These are phyloP conservation scores for Sporothrix brasiliensis DNA, from an alignment of 2,329 filamentous ascomycete species.

Conservation along the genomic window DNA sequence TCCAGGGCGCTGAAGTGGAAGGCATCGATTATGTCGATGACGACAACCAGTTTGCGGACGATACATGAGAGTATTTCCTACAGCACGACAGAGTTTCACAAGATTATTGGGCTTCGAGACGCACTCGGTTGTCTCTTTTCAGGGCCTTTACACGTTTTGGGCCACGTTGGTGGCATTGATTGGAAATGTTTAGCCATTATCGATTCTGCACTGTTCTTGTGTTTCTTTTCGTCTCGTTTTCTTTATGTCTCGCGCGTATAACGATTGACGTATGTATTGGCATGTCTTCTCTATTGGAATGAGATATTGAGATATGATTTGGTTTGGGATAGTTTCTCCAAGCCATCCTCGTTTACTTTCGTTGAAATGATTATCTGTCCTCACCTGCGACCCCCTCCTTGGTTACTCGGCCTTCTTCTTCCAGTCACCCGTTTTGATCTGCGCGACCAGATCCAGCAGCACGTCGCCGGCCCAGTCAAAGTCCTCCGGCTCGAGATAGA, in stretches of 20 bases:
- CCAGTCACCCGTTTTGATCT: constrained; percentile 35
- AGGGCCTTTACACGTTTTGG: background rate
- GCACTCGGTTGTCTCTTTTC: background rate
- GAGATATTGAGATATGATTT: background rate
- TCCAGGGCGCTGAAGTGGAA: constrained; percentile 20
- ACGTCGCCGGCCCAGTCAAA: constrained; percentile 63
- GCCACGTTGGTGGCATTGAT: background rate
- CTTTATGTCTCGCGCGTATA: background rate
- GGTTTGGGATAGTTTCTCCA: background rate
- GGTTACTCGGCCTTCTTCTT: constrained; percentile 12
- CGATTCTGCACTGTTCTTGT: background rate
- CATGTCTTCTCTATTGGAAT: background rate
- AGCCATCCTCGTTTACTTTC: background rate
- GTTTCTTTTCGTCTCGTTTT: background rate
- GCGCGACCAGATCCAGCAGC: constrained; percentile 45
- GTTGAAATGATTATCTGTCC: background rate
- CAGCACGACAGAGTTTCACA: constrained; percentile 23
- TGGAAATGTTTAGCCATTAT: background rate
- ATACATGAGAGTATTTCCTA: constrained; percentile 9
- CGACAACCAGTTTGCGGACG: constrained; percentile 25
- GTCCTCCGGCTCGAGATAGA: constrained; percentile 67
- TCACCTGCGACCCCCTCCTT: background rate
- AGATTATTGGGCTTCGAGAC: background rate
- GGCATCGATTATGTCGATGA: constrained; percentile 12
- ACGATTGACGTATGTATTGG: constrained; percentile 1